Evolutionary conservation across 2,329 filamentous ascomycete species (phyloP).

Genomic region (Annulohypoxylon truncatum): DNA sequence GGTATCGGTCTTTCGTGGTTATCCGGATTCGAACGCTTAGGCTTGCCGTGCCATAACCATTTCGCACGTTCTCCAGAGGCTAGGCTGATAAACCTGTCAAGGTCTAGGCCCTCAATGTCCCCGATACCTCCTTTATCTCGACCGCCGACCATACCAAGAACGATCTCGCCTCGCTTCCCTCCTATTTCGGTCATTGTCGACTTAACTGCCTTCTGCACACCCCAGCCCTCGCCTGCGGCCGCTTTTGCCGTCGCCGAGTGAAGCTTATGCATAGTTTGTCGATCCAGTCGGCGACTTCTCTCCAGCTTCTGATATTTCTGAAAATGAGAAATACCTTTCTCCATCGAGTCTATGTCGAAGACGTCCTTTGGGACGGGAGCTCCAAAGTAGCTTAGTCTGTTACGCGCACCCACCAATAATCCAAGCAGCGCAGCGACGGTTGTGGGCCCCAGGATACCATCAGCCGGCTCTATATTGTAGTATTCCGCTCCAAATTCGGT

Average conservation of each 20-base stretch:
- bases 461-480: constrained; percentile 91
- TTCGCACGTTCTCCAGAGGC: constrained; percentile 85
- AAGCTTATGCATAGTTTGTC: constrained; percentile 82
- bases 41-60: constrained; percentile 95
- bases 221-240: constrained; percentile 89
- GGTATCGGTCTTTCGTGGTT: constrained; percentile 60
- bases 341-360: constrained; percentile 85
- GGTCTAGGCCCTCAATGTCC: constrained; percentile 90
- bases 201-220: constrained; percentile 92
- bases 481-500: constrained; percentile 90
- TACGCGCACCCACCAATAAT: constrained; percentile 88
- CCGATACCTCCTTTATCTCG: constrained; percentile 90
- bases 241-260: constrained; percentile 90
- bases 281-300: constrained; percentile 81
- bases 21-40: constrained; percentile 70
- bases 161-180: constrained; percentile 92
- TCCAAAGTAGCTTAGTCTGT: constrained; percentile 85
- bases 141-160: constrained; percentile 92
- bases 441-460: constrained; percentile 91
- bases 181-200: constrained; percentile 94
- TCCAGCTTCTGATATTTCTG: constrained; percentile 89
- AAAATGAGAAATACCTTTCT: constrained; percentile 86
- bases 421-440: constrained; percentile 90
- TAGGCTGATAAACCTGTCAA: constrained; percentile 83
- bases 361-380: constrained; percentile 90